These are phyloP conservation scores for Phytophthora nicotianae DNA, from an alignment of 352 stramenopile species.

Conservation along the genomic window DNA sequence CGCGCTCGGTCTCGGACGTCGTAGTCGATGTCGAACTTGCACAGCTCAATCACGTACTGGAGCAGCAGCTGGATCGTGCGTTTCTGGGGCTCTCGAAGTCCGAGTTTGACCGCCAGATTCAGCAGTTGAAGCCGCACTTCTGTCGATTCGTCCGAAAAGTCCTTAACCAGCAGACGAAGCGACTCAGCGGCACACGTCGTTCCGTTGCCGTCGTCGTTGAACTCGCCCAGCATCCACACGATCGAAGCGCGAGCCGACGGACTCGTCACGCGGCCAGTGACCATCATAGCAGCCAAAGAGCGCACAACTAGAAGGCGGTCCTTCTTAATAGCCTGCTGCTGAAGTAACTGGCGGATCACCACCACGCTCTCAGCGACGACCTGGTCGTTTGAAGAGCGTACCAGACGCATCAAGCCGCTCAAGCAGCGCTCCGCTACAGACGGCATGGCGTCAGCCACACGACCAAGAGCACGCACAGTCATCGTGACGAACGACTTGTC, in stretches of 20 bases:
- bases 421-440: slow-evolving; percentile 92
- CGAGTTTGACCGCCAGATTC: slow-evolving; percentile 93
- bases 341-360: slow-evolving; percentile 95
- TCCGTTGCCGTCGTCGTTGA: slow-evolving; percentile 69
- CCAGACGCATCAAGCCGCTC: slow-evolving; percentile 85
- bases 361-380: slow-evolving; percentile 95
- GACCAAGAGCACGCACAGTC: slow-evolving; percentile 93
- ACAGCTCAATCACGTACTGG: slow-evolving; percentile 93
- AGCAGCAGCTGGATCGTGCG: slow-evolving; percentile 80
- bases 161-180: slow-evolving; percentile 86
- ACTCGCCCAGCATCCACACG: slow-evolving; percentile 94
- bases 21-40: slow-evolving; percentile 93
- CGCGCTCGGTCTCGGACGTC: slow-evolving; percentile 92
- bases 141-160: slow-evolving; percentile 88
- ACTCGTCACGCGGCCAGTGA: slow-evolving; percentile 69
- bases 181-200: slow-evolving; percentile 82
- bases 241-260: slow-evolving; percentile 87
- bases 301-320: slow-evolving; percentile 80
- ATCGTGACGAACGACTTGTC: slow-evolving; percentile 96
- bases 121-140: slow-evolving; percentile 91
- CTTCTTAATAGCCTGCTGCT: slow-evolving; percentile 86
- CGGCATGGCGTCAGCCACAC: slow-evolving; percentile 91
- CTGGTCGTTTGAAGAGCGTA: slow-evolving; percentile 84
- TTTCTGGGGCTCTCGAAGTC: slow-evolving; percentile 70
- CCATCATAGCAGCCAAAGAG: slow-evolving; percentile 80